Percentiles rank a stretch among this genome's conserved stretches.
Conservation (phyloP, 768 basidiomycete genomes). For the Pisolithus microcarpus region DNA sequence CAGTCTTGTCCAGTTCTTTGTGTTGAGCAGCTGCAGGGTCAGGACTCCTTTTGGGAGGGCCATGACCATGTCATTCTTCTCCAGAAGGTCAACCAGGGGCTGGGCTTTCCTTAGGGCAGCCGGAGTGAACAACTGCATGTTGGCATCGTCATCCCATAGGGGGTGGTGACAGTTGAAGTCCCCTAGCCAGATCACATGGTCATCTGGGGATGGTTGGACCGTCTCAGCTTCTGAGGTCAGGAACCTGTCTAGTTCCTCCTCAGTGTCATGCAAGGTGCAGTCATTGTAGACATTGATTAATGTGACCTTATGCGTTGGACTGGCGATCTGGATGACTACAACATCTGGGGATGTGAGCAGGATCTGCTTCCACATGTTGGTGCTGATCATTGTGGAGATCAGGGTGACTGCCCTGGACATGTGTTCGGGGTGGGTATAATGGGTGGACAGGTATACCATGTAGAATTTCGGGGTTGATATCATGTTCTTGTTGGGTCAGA, state of each 20-base stretch:
- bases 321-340: slow-evolving; percentile 11
- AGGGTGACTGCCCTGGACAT: slow-evolving; percentile 11
- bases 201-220: too few species aligned
- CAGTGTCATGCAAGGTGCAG: not conserved
- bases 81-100: too few species aligned
- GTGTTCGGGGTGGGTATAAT: not conserved
- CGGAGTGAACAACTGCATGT: too few species aligned
- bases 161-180: too few species aligned
- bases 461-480: not conserved
- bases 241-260: not conserved
- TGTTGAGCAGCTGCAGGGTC: too few species aligned
- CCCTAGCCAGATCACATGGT: too few species aligned
- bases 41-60: too few species aligned
- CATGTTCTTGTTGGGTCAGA: not conserved
- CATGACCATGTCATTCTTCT: too few species aligned
- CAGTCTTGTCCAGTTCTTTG: too few species aligned
- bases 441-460: not conserved
- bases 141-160: too few species aligned
- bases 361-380: slow-evolving; percentile 17
- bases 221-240: not conserved
- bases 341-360: slow-evolving; percentile 15
- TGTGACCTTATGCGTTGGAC: not conserved
- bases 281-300: slow-evolving; percentile 14
- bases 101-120: too few species aligned
- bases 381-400: slow-evolving; percentile 10